Evolutionary conservation across 495 filamentous ascomycete genomes (phyloP).

Genomic region (Penicillium riverlandense): DNA sequence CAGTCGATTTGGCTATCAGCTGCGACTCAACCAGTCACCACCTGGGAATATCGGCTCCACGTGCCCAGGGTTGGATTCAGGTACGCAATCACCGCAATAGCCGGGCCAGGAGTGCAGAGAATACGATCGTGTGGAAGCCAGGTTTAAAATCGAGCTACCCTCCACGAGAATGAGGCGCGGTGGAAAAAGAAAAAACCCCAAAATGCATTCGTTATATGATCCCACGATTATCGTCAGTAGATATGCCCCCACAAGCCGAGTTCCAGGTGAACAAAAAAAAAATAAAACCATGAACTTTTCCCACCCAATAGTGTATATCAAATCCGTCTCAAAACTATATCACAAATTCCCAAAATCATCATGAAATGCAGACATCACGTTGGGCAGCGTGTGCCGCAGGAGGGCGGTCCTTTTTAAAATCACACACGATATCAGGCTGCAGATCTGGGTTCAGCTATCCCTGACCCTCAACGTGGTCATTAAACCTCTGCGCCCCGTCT

Average conservation of each 20-base stretch:
- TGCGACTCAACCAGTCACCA: conserved; percentile 10
- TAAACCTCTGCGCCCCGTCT: conserved; percentile 4
- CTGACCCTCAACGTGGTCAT: conserved; percentile 7
- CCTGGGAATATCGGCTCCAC: conserved; percentile 3
- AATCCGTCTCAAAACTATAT: not conserved
- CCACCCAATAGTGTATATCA: too few species aligned
- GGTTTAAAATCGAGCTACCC: conserved; percentile 13
- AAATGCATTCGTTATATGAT: not conserved
- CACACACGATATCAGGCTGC: conserved; percentile 6
- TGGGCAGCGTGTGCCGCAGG: conserved; percentile 14
- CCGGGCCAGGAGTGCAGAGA: not conserved
- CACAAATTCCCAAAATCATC: conserved; percentile 7
- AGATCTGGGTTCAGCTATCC: conserved; percentile 10
- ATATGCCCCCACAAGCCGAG: too few species aligned
- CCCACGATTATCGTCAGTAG: too few species aligned
- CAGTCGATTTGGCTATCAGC: not conserved
- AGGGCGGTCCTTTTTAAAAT: conserved; percentile 11
- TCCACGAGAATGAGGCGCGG: conserved; percentile 8
- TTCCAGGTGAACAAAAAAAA: too few species aligned
- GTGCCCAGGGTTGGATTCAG: conserved; percentile 6
- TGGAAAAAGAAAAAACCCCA: not conserved
- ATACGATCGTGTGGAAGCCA: conserved; percentile 4
- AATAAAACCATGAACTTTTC: too few species aligned
- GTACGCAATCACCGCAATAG: conserved; percentile 3
- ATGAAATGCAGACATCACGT: conserved; percentile 9